These are phyloP conservation scores for Mycena metata DNA, from an alignment of 768 basidiomycete genomes.

Conservation along the genomic window DNA sequence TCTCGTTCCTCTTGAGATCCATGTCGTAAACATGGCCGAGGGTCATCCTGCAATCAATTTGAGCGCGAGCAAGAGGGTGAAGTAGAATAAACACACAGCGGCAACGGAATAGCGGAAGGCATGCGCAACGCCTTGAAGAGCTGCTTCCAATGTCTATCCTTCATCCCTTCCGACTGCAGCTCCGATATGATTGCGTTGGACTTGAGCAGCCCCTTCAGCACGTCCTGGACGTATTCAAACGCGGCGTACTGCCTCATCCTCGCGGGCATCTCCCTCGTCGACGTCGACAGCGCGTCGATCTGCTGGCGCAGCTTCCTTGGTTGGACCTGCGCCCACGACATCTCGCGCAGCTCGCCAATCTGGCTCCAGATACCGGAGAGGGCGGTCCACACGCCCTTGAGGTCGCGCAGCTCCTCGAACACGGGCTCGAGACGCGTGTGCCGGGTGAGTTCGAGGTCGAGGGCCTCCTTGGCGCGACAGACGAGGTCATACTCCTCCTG, in stretches of 20 bases:
- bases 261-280: slow-evolving; percentile 99
- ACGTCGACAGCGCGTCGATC: slow-evolving; percentile 89
- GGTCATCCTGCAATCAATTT: slow-evolving; percentile 75
- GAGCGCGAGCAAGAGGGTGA: slow-evolving; percentile 21
- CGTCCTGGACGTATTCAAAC: slow-evolving; percentile 97
- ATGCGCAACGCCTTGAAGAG: slow-evolving; percentile 90
- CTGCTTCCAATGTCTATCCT: slow-evolving; percentile 99
- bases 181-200: slow-evolving; percentile 92
- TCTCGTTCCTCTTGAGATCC: slow-evolving; percentile 95
- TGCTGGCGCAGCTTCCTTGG: slow-evolving; percentile 95
- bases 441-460: slow-evolving; percentile 91
- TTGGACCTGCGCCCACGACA: slow-evolving; percentile 92
- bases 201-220: slow-evolving; percentile 87
- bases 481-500: slow-evolving; percentile 97
- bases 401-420: slow-evolving; percentile 93
- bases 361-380: slow-evolving; percentile 97
- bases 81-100: slow-evolving; percentile 63
- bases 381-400: slow-evolving; percentile 99
- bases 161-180: slow-evolving; percentile 95
- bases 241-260: slow-evolving; percentile 99
- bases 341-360: slow-evolving; percentile 88
- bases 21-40: slow-evolving; percentile 97
- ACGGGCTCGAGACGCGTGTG: slow-evolving; percentile 94
- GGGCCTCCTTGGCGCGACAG: slow-evolving; percentile 95
- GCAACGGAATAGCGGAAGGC: slow-evolving; percentile 80